Conservation (phyloP, 352 stramenopile species). For the Peronosclerospora sorghi region DNA sequence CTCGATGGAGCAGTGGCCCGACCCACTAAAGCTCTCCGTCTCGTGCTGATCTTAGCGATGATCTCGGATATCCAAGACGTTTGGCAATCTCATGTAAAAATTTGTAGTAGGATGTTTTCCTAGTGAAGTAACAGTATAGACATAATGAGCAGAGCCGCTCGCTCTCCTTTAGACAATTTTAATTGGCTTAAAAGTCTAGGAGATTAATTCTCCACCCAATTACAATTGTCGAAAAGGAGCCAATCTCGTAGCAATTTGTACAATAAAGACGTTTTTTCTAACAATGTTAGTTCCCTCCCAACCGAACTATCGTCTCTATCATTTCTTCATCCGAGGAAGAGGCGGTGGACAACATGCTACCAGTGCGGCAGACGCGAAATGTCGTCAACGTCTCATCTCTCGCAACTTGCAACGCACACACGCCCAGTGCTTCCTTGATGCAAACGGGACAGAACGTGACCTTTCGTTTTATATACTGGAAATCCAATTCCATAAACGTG, state of each 20-base stretch:
- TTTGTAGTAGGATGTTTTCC: too few relatives aligned
- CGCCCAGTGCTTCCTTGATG: slow-evolving; percentile 21
- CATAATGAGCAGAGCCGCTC: too few relatives aligned
- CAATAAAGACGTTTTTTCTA: too few relatives aligned
- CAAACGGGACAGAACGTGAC: slow-evolving; percentile 35
- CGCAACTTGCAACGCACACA: slow-evolving; percentile 20
- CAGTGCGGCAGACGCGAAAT: slow-evolving; percentile 1
- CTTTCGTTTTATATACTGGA: slow-evolving; percentile 29
- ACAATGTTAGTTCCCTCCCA: too few relatives aligned
- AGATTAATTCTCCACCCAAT: too few relatives aligned
- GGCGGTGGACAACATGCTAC: slow-evolving; percentile 15
- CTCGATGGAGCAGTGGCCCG: slow-evolving; percentile 10
- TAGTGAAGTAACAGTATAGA: too few relatives aligned
- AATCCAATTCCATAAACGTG: slow-evolving; percentile 24
- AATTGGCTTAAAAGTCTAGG: too few relatives aligned
- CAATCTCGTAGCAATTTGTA: too few relatives aligned
- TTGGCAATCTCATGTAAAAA: too few relatives aligned
- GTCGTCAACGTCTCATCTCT: slow-evolving; percentile 8
- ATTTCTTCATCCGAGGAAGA: slow-evolving; percentile 16
- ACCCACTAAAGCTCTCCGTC: slow-evolving; percentile 12
- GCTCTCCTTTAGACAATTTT: too few relatives aligned
- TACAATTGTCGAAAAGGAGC: too few relatives aligned
- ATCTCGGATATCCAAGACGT: slow-evolving; percentile 11
- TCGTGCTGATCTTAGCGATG: slow-evolving; percentile 7
- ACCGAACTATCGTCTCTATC: too few relatives aligned